A percentile compares a stretch with the other conserved stretches of the same genome.
These are phyloP conservation scores for Metschnikowia reukaufii DNA, from an alignment of 805 yeast species.

Conservation along the genomic window DNA sequence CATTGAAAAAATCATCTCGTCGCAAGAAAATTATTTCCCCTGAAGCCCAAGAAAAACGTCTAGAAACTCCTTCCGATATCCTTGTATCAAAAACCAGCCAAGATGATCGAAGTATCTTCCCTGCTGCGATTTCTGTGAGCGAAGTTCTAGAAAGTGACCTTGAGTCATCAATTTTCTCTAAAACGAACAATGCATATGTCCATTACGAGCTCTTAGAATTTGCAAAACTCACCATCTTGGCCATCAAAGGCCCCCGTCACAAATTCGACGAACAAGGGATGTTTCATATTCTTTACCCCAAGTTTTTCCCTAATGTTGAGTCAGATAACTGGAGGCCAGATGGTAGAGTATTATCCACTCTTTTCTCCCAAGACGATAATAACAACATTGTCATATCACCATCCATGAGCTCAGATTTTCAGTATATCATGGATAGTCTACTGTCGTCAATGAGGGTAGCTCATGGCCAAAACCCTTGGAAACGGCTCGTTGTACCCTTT, in stretches of 20 bases:
- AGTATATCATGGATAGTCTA: slow-evolving; percentile 19
- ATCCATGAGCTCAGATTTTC: slow-evolving; percentile 22
- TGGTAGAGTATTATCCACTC: slow-evolving; percentile 18
- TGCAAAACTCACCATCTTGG: slow-evolving; percentile 41
- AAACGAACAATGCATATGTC: slow-evolving; percentile 32
- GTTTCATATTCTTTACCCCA: slow-evolving; percentile 45
- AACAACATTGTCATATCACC: slow-evolving; percentile 19
- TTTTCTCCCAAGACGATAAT: slow-evolving; percentile 16
- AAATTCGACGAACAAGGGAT: slow-evolving; percentile 41
- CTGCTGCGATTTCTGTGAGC: slow-evolving; percentile 2
- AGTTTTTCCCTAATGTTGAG: slow-evolving; percentile 43
- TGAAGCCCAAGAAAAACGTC: background rate
- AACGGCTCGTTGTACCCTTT: slow-evolving; percentile 29
- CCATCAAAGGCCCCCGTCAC: slow-evolving; percentile 42
- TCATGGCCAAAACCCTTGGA: slow-evolving; percentile 28
- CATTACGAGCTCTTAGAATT: slow-evolving; percentile 34
- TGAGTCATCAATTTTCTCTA: slow-evolving; percentile 24
- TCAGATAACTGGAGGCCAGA: slow-evolving; percentile 41
- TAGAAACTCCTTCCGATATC: background rate
- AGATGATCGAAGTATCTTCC: background rate
- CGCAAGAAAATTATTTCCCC: background rate
- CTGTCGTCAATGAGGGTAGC: slow-evolving; percentile 31
- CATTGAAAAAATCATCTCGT: background rate
- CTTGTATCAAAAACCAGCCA: background rate
- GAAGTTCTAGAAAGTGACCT: slow-evolving; percentile 18